Conservation (phyloP, 805 yeast species). For the Teunomyces kruisii region DNA sequence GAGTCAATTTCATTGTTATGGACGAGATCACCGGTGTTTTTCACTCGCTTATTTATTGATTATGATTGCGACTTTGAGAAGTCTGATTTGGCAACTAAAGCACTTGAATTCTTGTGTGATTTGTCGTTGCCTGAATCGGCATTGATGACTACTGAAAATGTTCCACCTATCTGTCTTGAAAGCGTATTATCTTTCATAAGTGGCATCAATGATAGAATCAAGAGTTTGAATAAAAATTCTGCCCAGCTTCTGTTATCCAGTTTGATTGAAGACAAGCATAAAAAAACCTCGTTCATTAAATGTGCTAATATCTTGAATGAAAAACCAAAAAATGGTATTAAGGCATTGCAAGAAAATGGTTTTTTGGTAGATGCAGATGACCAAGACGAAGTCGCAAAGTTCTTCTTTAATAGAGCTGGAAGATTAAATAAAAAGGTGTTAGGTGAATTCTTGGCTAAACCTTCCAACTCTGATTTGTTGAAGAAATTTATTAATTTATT, state of each 20-base stretch:
- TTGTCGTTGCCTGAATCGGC: constrained; percentile 88
- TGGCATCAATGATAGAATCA: constrained; percentile 55
- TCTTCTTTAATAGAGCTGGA: constrained; percentile 75
- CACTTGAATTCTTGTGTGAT: constrained; percentile 70
- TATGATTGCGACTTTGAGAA: constrained; percentile 92
- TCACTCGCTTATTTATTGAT: constrained; percentile 72
- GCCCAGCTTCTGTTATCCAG: constrained; percentile 18
- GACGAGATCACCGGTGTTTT: constrained; percentile 77
- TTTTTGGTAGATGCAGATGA: constrained; percentile 55
- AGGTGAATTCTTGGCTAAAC: constrained; percentile 84
- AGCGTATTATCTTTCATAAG: constrained; percentile 73
- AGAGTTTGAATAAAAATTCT: constrained; percentile 18
- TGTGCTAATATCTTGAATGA: constrained; percentile 77
- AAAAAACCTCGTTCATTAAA: constrained; percentile 72
- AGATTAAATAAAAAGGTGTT: constrained; percentile 82
- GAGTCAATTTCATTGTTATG: constrained; percentile 82
- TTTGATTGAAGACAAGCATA: constrained; percentile 43
- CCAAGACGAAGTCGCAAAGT: constrained; percentile 64
- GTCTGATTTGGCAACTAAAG: constrained; percentile 67
- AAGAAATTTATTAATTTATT: constrained; percentile 64
- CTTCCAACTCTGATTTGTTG: constrained; percentile 59
- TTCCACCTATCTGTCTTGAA: constrained; percentile 92
- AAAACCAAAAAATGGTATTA: constrained; percentile 75
- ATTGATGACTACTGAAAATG: constrained; percentile 70
- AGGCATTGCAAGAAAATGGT: constrained; percentile 59